Conservation (phyloP, 495 filamentous ascomycete species). For the Lepraria neglecta region DNA sequence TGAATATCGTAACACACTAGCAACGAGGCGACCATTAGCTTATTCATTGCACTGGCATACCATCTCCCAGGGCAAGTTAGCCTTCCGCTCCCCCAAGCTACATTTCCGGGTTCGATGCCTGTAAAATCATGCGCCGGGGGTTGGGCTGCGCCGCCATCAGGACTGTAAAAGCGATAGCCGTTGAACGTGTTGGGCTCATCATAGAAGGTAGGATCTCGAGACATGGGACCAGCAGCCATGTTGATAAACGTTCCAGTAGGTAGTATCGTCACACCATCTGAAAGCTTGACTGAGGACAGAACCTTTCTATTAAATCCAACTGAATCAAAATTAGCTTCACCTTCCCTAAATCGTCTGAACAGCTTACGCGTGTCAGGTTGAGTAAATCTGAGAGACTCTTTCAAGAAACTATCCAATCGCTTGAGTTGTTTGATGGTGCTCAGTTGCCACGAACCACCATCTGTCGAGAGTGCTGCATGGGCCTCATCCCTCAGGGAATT, state of each 20-base stretch:
- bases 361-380: not conserved
- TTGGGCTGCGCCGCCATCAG: constrained; percentile 27
- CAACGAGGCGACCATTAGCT: not conserved
- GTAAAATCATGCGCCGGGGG: not conserved
- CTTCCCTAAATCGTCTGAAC: not conserved
- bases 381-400: constrained; percentile 35
- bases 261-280: constrained; percentile 1
- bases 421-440: constrained; percentile 2
- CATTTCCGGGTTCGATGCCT: not conserved
- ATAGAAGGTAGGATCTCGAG: constrained; percentile 27
- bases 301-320: constrained; percentile 11
- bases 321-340: not conserved
- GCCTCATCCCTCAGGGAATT: constrained; percentile 33
- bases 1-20: not conserved
- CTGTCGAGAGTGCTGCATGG: constrained; percentile 24
- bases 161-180: constrained; percentile 38
- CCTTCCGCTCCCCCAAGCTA: not conserved
- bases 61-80: constrained; percentile 4
- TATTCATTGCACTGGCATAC: not conserved
- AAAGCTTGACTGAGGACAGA: constrained; percentile 3
- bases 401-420: constrained; percentile 37
- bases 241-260: not conserved
- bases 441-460: constrained; percentile 27
- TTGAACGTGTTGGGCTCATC: constrained; percentile 31
- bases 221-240: not conserved